Base-by-base conservation (phyloP, 1,284 basidiomycete genomes). In the Phellinidium pouzarii region DNA sequence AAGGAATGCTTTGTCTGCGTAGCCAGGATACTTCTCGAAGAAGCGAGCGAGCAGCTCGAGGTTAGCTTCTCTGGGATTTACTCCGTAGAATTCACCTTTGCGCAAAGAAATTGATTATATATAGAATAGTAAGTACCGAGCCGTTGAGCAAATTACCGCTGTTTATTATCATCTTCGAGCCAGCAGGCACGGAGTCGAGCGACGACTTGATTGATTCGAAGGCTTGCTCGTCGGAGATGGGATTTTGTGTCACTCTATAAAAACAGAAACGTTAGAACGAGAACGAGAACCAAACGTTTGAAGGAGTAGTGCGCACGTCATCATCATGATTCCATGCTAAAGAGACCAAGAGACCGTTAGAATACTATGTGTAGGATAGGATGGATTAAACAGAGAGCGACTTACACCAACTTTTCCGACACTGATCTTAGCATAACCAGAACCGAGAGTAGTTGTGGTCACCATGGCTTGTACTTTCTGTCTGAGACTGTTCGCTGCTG, bases 201-300 rank as follows among this genome's bases (percentile, higher is more conserved):
- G 77, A 77, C 2, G 81, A 77, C 62, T 79, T 82, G 70, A 87
- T 81, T 4, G 79, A 70, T 36, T 73, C 76, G 55, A 87, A 84
- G 8, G 75, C 75, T 17, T 76, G 68, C 49, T 79, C 75, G 43
- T 86, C 79, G 0, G 77, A 63, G 2, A 71, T 65, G 9, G 69
- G 71, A 22, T 59, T 61, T 14, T 73, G 68, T 36, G 58, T 64
- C 71, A 67, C 71, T 7, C 70, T 72, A 46, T 3, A 48, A 34
- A n/a, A 17, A n/a, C n/a, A 17, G 8, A 8, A 3, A n/a, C 37
- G 3, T 40, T 40, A 38, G 37, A n/a, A 3, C 14, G 7, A 31
- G 12, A 31, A 31, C 29, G 7, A 31, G 29, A 40, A 11, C 37
- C 14, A 17, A 11, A 8, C 31, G 31, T 2, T 27, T 20, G 11